Percentiles rank a stretch among this genome's conserved stretches.
Evolutionary conservation across 225 moss, liverwort and hornwort species (phyloP).

Genomic region (Thuidium tamariscinum): DNA sequence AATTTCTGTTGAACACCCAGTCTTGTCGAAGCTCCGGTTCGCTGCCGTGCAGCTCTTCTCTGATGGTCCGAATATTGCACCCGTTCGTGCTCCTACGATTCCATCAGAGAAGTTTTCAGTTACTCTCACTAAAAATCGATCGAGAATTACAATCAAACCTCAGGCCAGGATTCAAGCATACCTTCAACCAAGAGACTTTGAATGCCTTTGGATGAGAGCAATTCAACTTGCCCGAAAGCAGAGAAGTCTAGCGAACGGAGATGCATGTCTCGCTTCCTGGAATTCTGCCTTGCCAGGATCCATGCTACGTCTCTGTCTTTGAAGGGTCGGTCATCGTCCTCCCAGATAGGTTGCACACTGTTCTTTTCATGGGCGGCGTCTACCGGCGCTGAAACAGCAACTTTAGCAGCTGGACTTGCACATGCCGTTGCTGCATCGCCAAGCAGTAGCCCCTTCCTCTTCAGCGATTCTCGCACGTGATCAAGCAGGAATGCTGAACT

Average conservation of each 20-base stretch:
- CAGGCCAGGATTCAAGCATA: neutral
- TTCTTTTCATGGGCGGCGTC: neutral
- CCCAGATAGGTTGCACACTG: neutral
- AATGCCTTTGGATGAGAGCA: neutral
- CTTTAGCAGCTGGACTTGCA: neutral
- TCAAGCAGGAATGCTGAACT: neutral
- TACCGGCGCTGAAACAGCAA: neutral
- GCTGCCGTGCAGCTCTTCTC: neutral
- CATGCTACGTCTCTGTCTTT: neutral
- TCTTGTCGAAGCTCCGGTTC: neutral
- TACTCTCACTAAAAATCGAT: neutral
- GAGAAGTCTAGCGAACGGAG: neutral
- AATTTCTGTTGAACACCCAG: neutral
- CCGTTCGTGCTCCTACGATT: neutral
- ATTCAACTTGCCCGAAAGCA: neutral
- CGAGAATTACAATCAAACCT: neutral
- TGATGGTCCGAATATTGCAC: neutral
- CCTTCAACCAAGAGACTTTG: neutral
- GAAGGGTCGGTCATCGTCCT: neutral
- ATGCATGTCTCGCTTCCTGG: neutral
- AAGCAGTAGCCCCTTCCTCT: neutral
- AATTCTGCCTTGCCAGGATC: neutral
- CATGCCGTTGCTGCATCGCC: neutral
- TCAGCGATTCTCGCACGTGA: neutral
- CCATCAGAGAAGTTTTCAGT: neutral